These are phyloP conservation scores for Aureobasidium sp. DNA, from an alignment of 2,329 filamentous ascomycete genomes.

Conservation along the genomic window DNA sequence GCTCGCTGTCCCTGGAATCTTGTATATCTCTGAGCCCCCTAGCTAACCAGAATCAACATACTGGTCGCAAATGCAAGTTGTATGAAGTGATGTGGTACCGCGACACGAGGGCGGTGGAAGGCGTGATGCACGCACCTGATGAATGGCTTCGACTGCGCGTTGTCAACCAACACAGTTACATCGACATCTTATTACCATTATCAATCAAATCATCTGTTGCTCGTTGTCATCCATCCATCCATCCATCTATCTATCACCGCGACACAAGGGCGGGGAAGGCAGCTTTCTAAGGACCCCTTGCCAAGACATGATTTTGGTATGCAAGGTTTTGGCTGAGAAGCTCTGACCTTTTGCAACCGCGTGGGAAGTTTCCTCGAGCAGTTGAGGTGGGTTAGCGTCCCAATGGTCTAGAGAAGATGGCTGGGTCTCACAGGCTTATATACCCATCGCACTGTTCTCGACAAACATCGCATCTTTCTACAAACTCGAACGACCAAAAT, in stretches of 20 bases:
- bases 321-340: slow-evolving; percentile 9
- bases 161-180: too few relatives aligned
- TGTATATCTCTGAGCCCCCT: too few relatives aligned
- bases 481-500: background rate
- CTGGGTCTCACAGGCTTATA: background rate
- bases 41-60: too few relatives aligned
- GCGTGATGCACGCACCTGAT: too few relatives aligned
- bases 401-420: slow-evolving; percentile 12
- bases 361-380: slow-evolving; percentile 1
- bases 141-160: too few relatives aligned
- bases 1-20: too few relatives aligned
- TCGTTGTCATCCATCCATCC: too few relatives aligned
- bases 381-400: slow-evolving; percentile 3
- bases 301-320: background rate
- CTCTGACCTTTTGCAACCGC: background rate
- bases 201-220: too few relatives aligned
- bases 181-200: too few relatives aligned
- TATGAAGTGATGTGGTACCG: background rate
- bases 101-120: too few relatives aligned
- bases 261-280: background rate
- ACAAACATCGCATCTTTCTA: background rate
- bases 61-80: background rate
- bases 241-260: too few relatives aligned
- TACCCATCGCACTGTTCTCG: background rate
- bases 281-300: background rate